Percentiles rank a stretch among this genome's conserved stretches.
Conservation (phyloP, 1,284 basidiomycete genomes). For the Anthracocystis panici-leucophaei region DNA sequence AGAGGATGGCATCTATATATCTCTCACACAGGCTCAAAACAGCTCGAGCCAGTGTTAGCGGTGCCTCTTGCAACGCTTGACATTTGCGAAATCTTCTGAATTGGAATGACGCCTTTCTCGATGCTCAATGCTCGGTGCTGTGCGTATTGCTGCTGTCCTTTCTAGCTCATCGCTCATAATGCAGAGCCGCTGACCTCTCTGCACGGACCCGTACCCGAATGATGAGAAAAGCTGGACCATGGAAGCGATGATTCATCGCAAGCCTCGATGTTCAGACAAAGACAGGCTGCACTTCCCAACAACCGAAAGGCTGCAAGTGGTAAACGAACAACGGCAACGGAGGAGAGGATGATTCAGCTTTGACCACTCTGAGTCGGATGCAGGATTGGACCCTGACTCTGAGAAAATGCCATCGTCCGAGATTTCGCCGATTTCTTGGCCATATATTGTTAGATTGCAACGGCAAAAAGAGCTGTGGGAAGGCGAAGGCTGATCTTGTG, state of each 20-base stretch:
- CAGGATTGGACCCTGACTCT: conserved; percentile 1
- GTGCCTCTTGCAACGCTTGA: neutral
- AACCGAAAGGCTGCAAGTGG: neutral
- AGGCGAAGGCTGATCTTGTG: neutral
- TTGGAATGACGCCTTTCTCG: neutral
- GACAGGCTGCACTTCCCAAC: conserved; percentile 3
- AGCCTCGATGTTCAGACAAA: conserved; percentile 1
- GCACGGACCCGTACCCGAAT: neutral
- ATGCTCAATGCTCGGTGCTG: conserved; percentile 6
- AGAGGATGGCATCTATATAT: conserved; percentile 1
- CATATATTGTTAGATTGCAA: neutral
- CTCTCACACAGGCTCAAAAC: neutral
- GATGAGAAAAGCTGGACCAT: neutral
- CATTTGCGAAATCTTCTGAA: conserved; percentile 1
- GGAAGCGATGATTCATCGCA: conserved; percentile 22
- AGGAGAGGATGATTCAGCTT: conserved; percentile 38
- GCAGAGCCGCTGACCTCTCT: neutral
- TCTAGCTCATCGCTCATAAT: neutral
- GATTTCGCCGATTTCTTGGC: neutral
- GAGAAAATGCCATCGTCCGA: neutral
- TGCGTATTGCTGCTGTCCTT: neutral
- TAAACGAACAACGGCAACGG: neutral
- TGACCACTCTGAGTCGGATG: neutral
- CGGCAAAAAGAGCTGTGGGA: neutral
- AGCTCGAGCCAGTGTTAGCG: neutral